phyloP scores from a whole-genome alignment of 2,329 filamentous ascomycete species.

The Hysterium pulicare region DNA sequence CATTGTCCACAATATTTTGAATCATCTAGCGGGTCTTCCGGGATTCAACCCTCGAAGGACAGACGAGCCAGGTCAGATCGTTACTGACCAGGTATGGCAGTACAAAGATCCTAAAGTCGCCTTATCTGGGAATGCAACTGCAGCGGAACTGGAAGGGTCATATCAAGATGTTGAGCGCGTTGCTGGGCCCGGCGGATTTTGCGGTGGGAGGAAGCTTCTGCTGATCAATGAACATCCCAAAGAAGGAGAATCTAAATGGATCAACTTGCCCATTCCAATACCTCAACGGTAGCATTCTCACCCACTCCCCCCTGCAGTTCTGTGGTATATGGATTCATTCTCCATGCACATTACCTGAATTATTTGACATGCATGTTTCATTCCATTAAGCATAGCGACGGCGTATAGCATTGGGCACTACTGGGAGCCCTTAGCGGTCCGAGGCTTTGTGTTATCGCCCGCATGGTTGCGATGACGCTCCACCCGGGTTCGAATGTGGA shows the following conservation, averaged over 20 bases:
- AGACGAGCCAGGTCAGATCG: conserved; percentile 56
- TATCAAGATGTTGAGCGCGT: conserved; percentile 40
- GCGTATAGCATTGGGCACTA: too few relatives aligned
- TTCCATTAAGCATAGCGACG: conserved; percentile 1
- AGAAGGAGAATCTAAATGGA: conserved; percentile 31
- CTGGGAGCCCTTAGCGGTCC: too few relatives aligned
- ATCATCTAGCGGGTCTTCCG: conserved; percentile 55
- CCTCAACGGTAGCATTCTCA: conserved; percentile 1
- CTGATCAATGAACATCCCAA: conserved; percentile 39
- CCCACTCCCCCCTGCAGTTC: too few relatives aligned
- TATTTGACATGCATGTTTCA: conserved; percentile 1
- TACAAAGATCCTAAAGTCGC: conserved; percentile 31
- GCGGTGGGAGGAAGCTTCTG: conserved; percentile 54
- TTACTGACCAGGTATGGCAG: conserved; percentile 53
- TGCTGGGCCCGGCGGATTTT: conserved; percentile 54
- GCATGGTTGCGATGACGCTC: too few relatives aligned
- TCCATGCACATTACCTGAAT: not conserved
- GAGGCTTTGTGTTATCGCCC: too few relatives aligned
- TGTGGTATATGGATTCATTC: too few relatives aligned
- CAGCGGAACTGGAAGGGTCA: conserved; percentile 23
- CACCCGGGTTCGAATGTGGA: too few relatives aligned
- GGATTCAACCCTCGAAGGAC: conserved; percentile 58
- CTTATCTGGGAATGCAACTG: conserved; percentile 22
- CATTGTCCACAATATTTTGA: conserved; percentile 57
- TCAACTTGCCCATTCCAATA: conserved; percentile 24